Base-by-base conservation (phyloP, 805 yeast genomes). In the Candida dendrica region DNA sequence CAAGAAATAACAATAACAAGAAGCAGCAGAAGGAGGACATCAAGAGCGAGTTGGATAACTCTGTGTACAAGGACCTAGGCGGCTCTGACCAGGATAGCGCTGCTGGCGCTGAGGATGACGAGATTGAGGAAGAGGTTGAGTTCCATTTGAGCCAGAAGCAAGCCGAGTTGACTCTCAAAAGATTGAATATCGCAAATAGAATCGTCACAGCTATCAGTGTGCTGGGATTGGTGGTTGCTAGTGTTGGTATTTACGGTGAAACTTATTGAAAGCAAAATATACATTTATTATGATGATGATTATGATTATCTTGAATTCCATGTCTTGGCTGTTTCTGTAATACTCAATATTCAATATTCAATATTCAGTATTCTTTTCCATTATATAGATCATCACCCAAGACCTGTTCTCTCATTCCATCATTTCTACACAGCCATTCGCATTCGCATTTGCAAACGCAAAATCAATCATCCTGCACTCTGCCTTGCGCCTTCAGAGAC, bases 211-310 rank as follows among this genome's bases (percentile, higher is more conserved):
- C 58, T 14, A 50, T 78, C 29, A 55, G 74, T 15, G 72, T 72
- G 8, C 46, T 63, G 11, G 72, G 79, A 0, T 72, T 77, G 41
- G 54, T 69, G 5, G 57, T 80, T 40, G 69, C 81, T 18, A 52
- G 69, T 10, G 56, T 80, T 47, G 87, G 87, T 13, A 66, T 76
- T 41, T 53, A 74, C 42, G 87, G 87, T 11, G 87, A 80, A 53
- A 51, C 46, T 40, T 50, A 27, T 27, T 27, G 30, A 27, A 11
- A 5, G 8, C 8, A 6, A 22, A 22, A 22, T 22, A 8, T 22
- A 22, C 8, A 22, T 22, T n/a, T n/a, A n/a, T n/a, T n/a, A n/a
- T n/a, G n/a, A 22, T 22, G 24, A 22, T 22, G 6, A 22, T 6
- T 22, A 22, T 22, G 24, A 22, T n/a, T n/a, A n/a, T n/a, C n/a